Conservation (phyloP, 257 asterid genomes). For the Paulownia fortunei region DNA sequence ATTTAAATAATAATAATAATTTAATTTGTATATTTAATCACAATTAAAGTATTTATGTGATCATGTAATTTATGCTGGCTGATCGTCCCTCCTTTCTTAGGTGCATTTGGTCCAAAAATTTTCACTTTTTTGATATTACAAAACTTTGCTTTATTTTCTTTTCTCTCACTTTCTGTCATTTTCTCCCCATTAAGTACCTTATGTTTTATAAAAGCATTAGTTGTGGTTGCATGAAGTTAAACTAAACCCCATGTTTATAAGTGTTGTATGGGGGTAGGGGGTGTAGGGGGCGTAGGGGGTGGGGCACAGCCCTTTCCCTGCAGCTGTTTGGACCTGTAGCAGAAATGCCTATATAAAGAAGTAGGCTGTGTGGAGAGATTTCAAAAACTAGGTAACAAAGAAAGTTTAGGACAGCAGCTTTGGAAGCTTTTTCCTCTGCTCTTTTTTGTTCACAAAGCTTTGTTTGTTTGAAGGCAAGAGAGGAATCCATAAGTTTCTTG, state of each 20-base stretch:
- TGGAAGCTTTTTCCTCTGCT: conserved; percentile 16
- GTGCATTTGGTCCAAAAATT: conserved; percentile 14
- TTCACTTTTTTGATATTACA: conserved; percentile 23
- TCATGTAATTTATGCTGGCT: too few species aligned
- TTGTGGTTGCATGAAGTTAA: too few species aligned
- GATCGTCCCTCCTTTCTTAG: too few species aligned
- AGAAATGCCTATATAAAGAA: conserved; percentile 54
- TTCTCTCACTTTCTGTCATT: conserved; percentile 31
- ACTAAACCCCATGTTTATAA: conserved; percentile 19
- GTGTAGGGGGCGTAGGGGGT: too few species aligned
- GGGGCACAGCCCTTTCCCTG: conserved; percentile 26
- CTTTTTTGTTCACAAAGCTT: conserved; percentile 12
- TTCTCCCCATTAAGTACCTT: conserved; percentile 19
- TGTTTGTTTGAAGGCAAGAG: conserved; percentile 28
- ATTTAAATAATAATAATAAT: too few species aligned
- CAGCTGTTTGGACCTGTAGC: conserved; percentile 25
- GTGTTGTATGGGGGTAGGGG: conserved; percentile 17
- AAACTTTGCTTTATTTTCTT: neutral
- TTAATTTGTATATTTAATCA: too few species aligned
- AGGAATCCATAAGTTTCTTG: conserved; percentile 36
- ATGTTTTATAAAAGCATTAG: neutral
- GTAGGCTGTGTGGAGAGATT: conserved; percentile 19
- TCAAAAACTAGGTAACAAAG: conserved; percentile 29
- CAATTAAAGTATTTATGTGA: too few species aligned
- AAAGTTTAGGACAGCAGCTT: conserved; percentile 35